Conservation (phyloP, 225 moss, liverwort and hornwort species). For the Marchantia paleacea region DNA sequence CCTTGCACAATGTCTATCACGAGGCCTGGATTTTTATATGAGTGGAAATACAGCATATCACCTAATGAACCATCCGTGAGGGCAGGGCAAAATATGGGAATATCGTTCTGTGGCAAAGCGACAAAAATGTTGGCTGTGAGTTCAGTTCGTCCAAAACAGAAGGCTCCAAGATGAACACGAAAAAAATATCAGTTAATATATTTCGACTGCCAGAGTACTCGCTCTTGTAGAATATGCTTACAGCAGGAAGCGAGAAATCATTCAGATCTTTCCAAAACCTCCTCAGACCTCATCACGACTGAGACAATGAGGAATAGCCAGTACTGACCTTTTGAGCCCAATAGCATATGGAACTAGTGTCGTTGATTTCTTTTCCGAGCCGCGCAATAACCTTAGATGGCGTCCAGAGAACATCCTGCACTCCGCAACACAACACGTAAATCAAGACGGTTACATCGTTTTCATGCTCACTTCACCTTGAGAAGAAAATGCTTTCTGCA, state of each 20-base stretch:
- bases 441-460: neutral
- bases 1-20: conserved; percentile 71
- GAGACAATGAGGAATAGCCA: no score
- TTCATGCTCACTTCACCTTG: neutral
- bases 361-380: conserved; percentile 83
- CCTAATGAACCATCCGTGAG: conserved; percentile 95
- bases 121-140: neutral
- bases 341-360: conserved; percentile 70
- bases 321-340: conserved; percentile 85
- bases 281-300: no score
- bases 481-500: neutral
- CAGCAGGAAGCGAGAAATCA: no score
- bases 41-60: conserved; percentile 97
- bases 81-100: conserved; percentile 92
- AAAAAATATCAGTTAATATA: no score
- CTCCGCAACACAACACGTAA: conserved; percentile 1
- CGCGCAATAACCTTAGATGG: conserved; percentile 86
- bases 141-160: no score
- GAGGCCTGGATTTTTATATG: conserved; percentile 84
- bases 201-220: no score
- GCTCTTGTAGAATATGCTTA: no score
- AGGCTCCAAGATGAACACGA: no score
- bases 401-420: conserved; percentile 79
- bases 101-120: conserved; percentile 56
- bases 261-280: no score